phyloP scores from a whole-genome alignment of 495 filamentous ascomycete species.

The Daldinia caldariorum region DNA sequence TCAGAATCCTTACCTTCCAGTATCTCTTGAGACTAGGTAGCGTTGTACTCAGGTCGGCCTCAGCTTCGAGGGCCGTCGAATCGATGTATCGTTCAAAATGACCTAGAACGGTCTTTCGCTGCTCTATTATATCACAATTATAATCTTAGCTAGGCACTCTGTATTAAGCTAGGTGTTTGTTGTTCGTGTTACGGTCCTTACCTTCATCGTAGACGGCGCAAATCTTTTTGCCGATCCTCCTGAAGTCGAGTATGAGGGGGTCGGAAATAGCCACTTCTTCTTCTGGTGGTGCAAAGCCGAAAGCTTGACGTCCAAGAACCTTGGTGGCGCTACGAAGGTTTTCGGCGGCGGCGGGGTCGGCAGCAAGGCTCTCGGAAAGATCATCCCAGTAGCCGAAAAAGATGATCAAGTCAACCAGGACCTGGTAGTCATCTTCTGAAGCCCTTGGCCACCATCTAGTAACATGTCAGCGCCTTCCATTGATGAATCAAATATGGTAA shows the following conservation, averaged over 20 bases:
- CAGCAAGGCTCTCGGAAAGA: constrained; percentile 32
- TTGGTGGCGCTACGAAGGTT: constrained; percentile 37
- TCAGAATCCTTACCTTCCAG: constrained; percentile 44
- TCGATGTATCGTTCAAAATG: constrained; percentile 43
- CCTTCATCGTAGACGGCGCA: constrained; percentile 32
- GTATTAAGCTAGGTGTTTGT: neutral
- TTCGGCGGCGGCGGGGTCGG: constrained; percentile 31
- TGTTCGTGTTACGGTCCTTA: neutral
- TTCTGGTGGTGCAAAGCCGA: constrained; percentile 16
- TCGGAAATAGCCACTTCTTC: constrained; percentile 11
- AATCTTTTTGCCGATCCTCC: constrained; percentile 26
- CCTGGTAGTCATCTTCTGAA: constrained; percentile 25
- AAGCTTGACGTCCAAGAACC: constrained; percentile 26
- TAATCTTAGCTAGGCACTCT: neutral
- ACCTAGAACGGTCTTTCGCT: constrained; percentile 23
- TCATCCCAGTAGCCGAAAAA: constrained; percentile 46
- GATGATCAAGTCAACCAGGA: constrained; percentile 38
- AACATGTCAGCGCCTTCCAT: neutral
- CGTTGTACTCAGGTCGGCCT: constrained; percentile 35
- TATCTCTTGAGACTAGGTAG: constrained; percentile 42
- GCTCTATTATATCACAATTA: constrained; percentile 25
- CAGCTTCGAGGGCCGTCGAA: constrained; percentile 39
- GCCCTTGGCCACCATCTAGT: constrained; percentile 43
- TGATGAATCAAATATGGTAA: neutral
- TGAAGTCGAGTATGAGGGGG: constrained; percentile 33